These are phyloP conservation scores for Ceratocystis smalleyi DNA, from an alignment of 2,329 filamentous ascomycete genomes.

Conservation along the genomic window DNA sequence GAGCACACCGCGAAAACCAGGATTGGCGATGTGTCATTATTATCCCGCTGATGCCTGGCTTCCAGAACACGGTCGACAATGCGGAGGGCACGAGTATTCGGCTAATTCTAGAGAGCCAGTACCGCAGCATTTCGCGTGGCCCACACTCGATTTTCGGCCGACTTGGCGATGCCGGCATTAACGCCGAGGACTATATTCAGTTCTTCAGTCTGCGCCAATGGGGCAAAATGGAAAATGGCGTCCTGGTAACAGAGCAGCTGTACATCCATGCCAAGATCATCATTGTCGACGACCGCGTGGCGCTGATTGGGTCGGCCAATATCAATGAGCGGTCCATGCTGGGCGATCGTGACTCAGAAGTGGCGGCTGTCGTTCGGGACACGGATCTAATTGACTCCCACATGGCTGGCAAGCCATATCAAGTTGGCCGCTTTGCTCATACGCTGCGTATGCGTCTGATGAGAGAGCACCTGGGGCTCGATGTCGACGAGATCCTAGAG, in stretches of 20 bases:
- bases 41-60: conserved; percentile 94
- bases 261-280: conserved; percentile 98
- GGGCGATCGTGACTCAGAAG: conserved; percentile 80
- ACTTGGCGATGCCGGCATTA: conserved; percentile 62
- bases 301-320: conserved; percentile 91
- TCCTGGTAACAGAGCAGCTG: conserved; percentile 82
- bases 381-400: conserved; percentile 82
- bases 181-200: conserved; percentile 86
- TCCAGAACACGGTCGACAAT: conserved; percentile 89
- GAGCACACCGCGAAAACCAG: conserved; percentile 68
- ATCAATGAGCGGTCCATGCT: conserved; percentile 97
- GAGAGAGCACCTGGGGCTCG: conserved; percentile 91
- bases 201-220: conserved; percentile 88
- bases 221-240: conserved; percentile 77
- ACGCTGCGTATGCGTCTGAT: conserved; percentile 84
- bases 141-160: conserved; percentile 84
- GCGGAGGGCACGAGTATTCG: conserved; percentile 89
- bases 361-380: conserved; percentile 78
- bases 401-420: conserved; percentile 81
- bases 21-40: conserved; percentile 82
- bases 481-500: conserved; percentile 80
- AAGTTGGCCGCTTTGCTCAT: conserved; percentile 82
- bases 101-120: conserved; percentile 93
- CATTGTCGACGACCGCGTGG: conserved; percentile 84
- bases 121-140: conserved; percentile 85